Base-by-base conservation (phyloP, 495 filamentous ascomycete genomes). In the Viridothelium virens region DNA sequence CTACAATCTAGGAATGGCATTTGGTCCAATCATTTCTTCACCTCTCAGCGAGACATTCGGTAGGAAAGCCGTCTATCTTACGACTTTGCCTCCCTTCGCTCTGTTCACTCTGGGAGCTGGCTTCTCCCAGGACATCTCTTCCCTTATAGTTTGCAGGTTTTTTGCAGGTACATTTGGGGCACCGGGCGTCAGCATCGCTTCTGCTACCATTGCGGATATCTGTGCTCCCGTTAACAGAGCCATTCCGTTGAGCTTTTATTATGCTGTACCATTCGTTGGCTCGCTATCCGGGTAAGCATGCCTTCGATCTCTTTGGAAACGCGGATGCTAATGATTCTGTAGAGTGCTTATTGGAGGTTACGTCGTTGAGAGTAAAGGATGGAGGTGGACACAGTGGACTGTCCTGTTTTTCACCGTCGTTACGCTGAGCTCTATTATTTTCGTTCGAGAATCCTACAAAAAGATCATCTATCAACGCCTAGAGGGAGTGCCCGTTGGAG, bases 141-240 rank as follows among this genome's bases (percentile, higher is more conserved):
- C 67, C 14, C 47, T 74, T 16, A 44, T 53, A 2, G 48, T 71
- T 1, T 73, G 71, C 34, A 61, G 73, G 38, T 72, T 73, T 64
- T 70, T 75, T 56, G 71, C 71, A 3, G 73, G 73, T 6, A 41
- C 72, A 41, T 70, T 71, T 56, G 73, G 70, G 14, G 68, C 69
- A 18, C 79, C 79, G 10, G 75, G 72, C 34, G 68, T 82, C 3
- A 78, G 79, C 34, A 67, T 80, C 62, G 78, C 79, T 34, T 77
- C 79, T 59, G 79, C 79, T 16, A 82, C 79, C 41, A 77, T 80
- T 66, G 78, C 78, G 50, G 79, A 82, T 63, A 74, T 79, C 5
- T 80, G 78, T 70, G 69, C 72, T 67, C 75, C 53, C 36, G 73
- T 50, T 59, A 68, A 61, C 75, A 75, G 18, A 72, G 76, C 48